A percentile compares a stretch with the other conserved stretches of the same genome.
Conservation (phyloP, 768 basidiomycete species). For the Boletus sp. region DNA sequence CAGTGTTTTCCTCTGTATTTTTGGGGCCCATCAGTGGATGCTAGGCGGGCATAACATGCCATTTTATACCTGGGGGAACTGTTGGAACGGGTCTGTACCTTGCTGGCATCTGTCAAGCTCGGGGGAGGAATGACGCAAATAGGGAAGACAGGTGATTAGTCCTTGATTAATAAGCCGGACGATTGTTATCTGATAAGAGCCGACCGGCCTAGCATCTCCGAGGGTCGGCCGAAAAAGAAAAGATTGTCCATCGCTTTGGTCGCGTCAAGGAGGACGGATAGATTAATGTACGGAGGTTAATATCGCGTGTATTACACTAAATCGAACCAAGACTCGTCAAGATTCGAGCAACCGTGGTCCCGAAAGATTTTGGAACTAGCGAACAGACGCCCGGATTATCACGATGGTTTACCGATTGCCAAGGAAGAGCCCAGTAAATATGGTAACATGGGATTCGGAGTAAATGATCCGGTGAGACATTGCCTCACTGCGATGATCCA, state of each 20-base stretch:
- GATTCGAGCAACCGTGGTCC: neutral
- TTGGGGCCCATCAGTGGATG: neutral
- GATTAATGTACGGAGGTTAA: neutral
- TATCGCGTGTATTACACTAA: neutral
- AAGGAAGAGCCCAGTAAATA: neutral
- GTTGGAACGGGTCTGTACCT: slow-evolving; percentile 19
- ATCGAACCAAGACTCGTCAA: neutral
- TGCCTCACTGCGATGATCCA: neutral
- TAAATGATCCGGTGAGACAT: neutral
- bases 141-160: neutral
- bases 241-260: neutral
- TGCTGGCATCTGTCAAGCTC: slow-evolving; percentile 12
- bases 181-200: slow-evolving; percentile 14
- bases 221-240: neutral
- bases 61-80: slow-evolving; percentile 12
- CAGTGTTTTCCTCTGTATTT: slow-evolving; percentile 4
- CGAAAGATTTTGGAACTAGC: neutral
- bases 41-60: too few species aligned
- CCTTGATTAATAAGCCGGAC: neutral
- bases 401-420: neutral
- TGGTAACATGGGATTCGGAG: neutral
- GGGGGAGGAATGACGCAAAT: neutral
- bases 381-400: neutral
- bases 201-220: neutral
- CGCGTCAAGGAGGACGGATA: neutral